phyloP scores from a whole-genome alignment of 1,284 basidiomycete species.

The Marasmius sp. region DNA sequence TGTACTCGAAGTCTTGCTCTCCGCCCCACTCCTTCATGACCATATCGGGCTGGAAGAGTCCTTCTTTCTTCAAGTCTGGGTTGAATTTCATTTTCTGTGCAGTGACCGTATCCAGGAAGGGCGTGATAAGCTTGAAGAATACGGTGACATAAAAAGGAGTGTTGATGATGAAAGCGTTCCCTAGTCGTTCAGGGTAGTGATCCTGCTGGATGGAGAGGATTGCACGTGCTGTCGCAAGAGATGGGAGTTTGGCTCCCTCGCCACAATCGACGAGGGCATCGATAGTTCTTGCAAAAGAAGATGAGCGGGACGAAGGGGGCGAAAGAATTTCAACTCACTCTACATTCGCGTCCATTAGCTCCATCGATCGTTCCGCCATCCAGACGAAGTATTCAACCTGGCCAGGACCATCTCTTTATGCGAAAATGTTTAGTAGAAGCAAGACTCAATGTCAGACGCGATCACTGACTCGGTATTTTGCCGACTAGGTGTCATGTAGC shows the following conservation, averaged over 20 bases:
- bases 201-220: conserved; percentile 80
- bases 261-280: conserved; percentile 83
- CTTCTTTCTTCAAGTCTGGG: conserved; percentile 57
- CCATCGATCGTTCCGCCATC: conserved; percentile 69
- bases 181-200: conserved; percentile 92
- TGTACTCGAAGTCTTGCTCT: conserved; percentile 65
- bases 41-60: conserved; percentile 56
- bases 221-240: conserved; percentile 61
- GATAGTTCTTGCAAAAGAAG: conserved; percentile 42
- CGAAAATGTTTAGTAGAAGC: neutral
- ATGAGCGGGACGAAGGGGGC: too few species aligned
- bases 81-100: conserved; percentile 73
- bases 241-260: conserved; percentile 77
- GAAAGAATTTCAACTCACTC: conserved; percentile 50
- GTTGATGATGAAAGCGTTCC: conserved; percentile 81
- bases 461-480: conserved; percentile 62
- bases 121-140: conserved; percentile 83
- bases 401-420: conserved; percentile 53
- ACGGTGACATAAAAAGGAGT: conserved; percentile 79
- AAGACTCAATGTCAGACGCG: neutral
- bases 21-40: conserved; percentile 63
- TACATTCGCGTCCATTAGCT: conserved; percentile 74
- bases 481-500: conserved; percentile 80
- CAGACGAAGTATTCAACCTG: conserved; percentile 80
- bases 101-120: conserved; percentile 81